Conservation (phyloP, 176 grass and related monocot genomes). For the Hyparrhenia diplandra region DNA sequence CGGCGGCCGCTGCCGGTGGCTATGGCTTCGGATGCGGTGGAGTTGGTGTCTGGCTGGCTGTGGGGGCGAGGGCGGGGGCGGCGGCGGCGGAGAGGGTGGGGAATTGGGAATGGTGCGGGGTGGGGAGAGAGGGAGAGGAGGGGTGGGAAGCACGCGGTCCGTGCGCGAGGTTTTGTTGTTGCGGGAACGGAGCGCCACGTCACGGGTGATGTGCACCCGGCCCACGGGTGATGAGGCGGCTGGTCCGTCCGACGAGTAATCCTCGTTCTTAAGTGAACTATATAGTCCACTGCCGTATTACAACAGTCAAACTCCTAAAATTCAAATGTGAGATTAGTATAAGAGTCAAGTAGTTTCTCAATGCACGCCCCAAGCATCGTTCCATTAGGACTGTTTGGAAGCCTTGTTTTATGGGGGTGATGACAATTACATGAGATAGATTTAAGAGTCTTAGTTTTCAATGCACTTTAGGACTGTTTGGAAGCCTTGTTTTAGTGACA, state of each 20-base stretch:
- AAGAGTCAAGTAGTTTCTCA: no score
- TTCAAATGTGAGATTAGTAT: no score
- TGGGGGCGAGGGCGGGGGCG: constrained; percentile 3
- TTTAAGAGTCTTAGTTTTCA: no score
- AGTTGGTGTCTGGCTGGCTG: not conserved
- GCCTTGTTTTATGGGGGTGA: no score
- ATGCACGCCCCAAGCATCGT: no score
- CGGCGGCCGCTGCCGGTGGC: not conserved
- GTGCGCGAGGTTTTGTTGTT: constrained; percentile 21
- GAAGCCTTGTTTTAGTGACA: no score
- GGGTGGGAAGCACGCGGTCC: constrained; percentile 14
- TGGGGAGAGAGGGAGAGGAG: not conserved
- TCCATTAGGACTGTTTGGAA: no score
- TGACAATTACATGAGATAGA: no score
- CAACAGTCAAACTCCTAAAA: no score
- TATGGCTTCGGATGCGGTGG: not conserved
- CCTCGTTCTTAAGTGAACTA: no score
- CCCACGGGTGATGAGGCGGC: not conserved
- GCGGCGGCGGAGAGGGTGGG: constrained; percentile 6
- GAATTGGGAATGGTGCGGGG: constrained; percentile 14
- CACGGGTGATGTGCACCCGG: not conserved
- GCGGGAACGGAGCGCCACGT: constrained; percentile 16
- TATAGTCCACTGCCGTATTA: no score
- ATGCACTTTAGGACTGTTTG: no score
- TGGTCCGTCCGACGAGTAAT: not conserved